Base-by-base conservation (phyloP, 176 grass and related monocot genomes). In the Bromus sterilis region DNA sequence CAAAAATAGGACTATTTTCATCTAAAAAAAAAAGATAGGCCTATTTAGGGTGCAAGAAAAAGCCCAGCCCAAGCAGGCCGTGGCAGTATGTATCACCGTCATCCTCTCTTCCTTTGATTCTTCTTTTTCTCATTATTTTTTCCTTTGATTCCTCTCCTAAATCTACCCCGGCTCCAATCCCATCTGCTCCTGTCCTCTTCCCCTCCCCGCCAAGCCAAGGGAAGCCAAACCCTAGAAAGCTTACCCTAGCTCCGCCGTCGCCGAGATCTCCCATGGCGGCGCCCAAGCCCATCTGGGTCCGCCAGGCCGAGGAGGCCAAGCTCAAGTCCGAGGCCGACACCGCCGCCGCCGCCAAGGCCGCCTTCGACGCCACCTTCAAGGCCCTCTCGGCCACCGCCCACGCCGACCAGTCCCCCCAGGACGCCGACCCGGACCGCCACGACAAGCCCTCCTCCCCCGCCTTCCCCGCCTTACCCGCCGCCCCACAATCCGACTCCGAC, bases 301-400 rank as follows among this genome's bases (percentile, higher is more conserved):
- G 89, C 29, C 95, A 98, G 70, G 92, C 92, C 32, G 95, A 98
- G 95, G 95, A 98, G 89, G 95, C 88, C 75, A 98, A 91, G 86
- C 83, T 91, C 56, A 98, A 98, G 84, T 94, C 91, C 59, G 95
- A 98, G 88, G 95, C 95, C 42, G 95, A 91, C 57, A 94, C 92
- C 31, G 28, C 83, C 25, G 95, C 90, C 64, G 92, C 95, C 8
- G 92, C 95, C 42, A 94, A 93, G 90, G 95, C 95, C 53, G 95
- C 95, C 49, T 98, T 98, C 82, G 92, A 98, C 29, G 92, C 95
- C 75, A 98, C 95, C 71, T 98, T 98, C 84, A 91, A 80, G 74
- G 43, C 87, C 65, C 73, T 94, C 51, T 77, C 89, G 32, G 84
- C 82, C 14, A 48, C 84, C 35, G 57, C 59, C 76, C 79, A 75